phyloP scores from a whole-genome alignment of 768 basidiomycete species.

The Tephrocybe sp. region DNA sequence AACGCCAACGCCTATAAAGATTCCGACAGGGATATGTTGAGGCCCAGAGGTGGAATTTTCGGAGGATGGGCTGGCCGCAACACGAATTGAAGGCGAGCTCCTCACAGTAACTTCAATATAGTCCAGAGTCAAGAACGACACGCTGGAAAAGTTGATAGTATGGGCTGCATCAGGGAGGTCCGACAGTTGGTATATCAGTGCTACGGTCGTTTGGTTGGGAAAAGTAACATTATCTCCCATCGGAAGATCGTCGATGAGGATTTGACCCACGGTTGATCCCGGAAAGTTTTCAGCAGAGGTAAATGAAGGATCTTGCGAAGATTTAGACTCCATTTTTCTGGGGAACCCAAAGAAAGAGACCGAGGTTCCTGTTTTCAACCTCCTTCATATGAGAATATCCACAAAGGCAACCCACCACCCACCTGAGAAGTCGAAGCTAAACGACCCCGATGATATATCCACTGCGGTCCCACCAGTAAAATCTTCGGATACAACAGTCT shows the following conservation, averaged over 20 bases:
- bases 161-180: not conserved
- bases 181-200: not conserved
- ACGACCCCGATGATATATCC: conserved; percentile 1
- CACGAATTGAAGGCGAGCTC: too few species aligned
- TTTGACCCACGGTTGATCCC: not conserved
- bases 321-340: not conserved
- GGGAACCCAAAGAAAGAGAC: not conserved
- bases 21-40: not conserved
- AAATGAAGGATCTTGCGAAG: not conserved
- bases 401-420: too few species aligned
- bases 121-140: conserved; percentile 2
- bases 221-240: conserved; percentile 1
- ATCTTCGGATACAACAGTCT: not conserved
- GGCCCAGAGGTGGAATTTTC: not conserved
- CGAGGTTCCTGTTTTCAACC: not conserved
- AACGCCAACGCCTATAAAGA: conserved; percentile 2
- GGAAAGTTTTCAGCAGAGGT: not conserved
- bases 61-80: not conserved
- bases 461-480: conserved; percentile 2
- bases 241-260: not conserved
- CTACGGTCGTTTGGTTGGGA: not conserved
- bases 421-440: conserved; percentile 1
- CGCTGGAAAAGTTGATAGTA: not conserved
- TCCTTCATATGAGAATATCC: not conserved
- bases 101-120: not conserved